Base-by-base conservation (phyloP, 2,329 filamentous ascomycete genomes). In the Fusarium keratoplasticum region DNA sequence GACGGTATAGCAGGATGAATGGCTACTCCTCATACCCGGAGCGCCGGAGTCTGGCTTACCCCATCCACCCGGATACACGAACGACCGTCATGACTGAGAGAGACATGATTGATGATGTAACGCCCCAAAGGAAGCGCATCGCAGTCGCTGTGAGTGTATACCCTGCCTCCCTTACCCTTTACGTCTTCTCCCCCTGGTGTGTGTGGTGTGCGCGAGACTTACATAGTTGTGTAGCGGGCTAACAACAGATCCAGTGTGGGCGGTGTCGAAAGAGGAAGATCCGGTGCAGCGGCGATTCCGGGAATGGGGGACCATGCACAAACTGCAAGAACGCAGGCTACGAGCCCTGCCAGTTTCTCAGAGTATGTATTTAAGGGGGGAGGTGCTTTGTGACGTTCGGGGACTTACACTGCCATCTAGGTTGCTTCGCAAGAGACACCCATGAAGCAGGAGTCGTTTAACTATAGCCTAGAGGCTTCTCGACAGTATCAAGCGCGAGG, bases 261-360 rank as follows among this genome's bases (percentile, higher is more conserved):
- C 91, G 96, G 75, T 98, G 96, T 83, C 91, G 96, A 70, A 95
- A 96, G 84, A 90, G 96, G 68, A 98, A 98, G 87, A 98, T 98
- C 78, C 93, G 94, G 76, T 98, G 96, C 85, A 97, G 94, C 79
- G 96, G 96, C 50, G 95, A 98, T 80, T 87, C 89, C 36, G 93
- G 93, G 35, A 90, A 92, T 78, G 93, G 93, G n/a, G 84, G 86
- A 42, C 91, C 92, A n/a, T 98, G 96, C 83, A 86, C 89, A 13
- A 97, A 95, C 82, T 98, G 96, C 86, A 93, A 91, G 78, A 90
- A 87, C 70, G 92, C 95, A 61, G 93, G 93, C 14, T 85, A 89
- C 29, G 89, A 92, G 25, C 85, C 88, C 7, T 98, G 96, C 81
- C 89, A 92, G 66, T 98, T 97, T 79, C 86, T 97, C 72, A 89